These are phyloP conservation scores for Lactarius indigo DNA, from an alignment of 768 basidiomycete genomes.

Conservation along the genomic window DNA sequence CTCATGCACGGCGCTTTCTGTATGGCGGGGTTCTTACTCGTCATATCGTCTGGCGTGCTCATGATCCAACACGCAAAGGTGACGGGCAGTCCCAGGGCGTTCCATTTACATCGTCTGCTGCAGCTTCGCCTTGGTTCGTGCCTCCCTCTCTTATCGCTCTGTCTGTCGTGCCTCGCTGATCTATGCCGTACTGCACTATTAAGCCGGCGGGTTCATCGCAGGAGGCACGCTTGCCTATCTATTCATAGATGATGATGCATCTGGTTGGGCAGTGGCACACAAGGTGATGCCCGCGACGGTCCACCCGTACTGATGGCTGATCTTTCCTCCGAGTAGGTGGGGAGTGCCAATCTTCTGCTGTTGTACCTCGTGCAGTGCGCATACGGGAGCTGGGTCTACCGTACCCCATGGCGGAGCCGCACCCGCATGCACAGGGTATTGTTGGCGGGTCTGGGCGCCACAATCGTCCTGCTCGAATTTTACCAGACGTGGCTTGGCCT, in stretches of 20 bases:
- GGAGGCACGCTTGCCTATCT: slow-evolving; percentile 15
- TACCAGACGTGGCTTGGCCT: slow-evolving; percentile 16
- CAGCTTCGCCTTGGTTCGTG: slow-evolving; percentile 14
- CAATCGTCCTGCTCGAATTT: slow-evolving; percentile 8
- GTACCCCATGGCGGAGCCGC: neutral
- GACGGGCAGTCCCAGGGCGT: slow-evolving; percentile 37
- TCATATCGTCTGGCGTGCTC: slow-evolving; percentile 57
- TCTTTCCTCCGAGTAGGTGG: neutral
- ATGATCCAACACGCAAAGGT: slow-evolving; percentile 49
- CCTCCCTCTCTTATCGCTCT: neutral
- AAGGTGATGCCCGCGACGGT: neutral
- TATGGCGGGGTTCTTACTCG: slow-evolving; percentile 49
- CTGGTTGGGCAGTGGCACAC: neutral
- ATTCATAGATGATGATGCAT: slow-evolving; percentile 4
- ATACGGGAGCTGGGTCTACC: slow-evolving; percentile 1
- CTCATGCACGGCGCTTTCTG: slow-evolving; percentile 52
- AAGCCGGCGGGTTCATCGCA: slow-evolving; percentile 7
- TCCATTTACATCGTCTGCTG: slow-evolving; percentile 45
- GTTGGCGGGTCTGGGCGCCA: slow-evolving; percentile 5
- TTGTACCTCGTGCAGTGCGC: slow-evolving; percentile 12
- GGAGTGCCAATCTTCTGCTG: slow-evolving; percentile 2
- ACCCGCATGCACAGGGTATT: neutral
- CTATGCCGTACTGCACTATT: too few species aligned
- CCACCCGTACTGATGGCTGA: neutral
- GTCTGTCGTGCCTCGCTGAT: neutral